Conservation (phyloP, 1,284 basidiomycete species). For the Cryptococcus hybrid region DNA sequence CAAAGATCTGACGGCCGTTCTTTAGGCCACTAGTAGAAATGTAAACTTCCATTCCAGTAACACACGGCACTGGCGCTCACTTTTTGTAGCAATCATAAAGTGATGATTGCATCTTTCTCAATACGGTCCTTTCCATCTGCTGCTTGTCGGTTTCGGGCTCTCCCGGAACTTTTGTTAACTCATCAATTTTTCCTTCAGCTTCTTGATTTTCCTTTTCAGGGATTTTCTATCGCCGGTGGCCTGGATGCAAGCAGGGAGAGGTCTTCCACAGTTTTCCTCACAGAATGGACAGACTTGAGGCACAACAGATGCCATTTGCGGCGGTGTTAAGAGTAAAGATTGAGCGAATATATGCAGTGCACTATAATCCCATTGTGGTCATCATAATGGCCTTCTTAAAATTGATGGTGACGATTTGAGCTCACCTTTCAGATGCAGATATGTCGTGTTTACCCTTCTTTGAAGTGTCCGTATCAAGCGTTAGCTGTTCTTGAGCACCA, state of each 20-base stretch:
- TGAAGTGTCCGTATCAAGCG: no score
- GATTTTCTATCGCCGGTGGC: slow-evolving; percentile 23
- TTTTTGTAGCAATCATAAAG: not conserved
- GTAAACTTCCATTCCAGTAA: no score
- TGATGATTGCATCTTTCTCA: not conserved
- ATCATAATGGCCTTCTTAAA: no score
- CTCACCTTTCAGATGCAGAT: no score
- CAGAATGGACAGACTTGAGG: slow-evolving; percentile 30
- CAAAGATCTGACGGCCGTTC: no score
- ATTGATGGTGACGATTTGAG: no score
- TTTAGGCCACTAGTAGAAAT: no score
- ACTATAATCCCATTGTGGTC: no score
- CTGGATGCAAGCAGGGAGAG: slow-evolving; percentile 29
- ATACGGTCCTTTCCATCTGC: not conserved
- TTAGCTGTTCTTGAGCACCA: no score
- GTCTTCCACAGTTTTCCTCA: slow-evolving; percentile 19
- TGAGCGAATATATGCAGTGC: no score
- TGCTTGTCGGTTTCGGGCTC: not conserved
- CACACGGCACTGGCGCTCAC: not conserved
- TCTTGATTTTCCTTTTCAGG: slow-evolving; percentile 32
- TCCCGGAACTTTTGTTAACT: not conserved
- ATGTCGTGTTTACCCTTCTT: no score
- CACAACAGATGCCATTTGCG: not conserved
- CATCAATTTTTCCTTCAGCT: slow-evolving; percentile 14
- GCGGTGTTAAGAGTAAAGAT: no score